Evolutionary conservation across 257 asterid species (phyloP).

Genomic region (Craterostigma plantagineum): DNA sequence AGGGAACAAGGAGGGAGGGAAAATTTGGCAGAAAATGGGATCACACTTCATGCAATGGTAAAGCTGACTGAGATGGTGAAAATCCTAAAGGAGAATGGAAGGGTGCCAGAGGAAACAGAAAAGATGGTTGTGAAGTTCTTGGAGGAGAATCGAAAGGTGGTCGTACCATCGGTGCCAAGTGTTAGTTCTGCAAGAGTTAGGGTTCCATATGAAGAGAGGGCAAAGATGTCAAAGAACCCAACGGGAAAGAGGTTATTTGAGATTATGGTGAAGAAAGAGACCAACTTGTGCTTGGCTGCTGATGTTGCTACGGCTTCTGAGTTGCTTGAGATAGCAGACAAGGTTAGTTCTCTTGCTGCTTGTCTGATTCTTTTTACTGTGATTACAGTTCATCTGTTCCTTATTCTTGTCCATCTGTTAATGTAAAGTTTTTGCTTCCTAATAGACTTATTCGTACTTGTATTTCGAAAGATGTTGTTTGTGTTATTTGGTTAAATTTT

Average conservation of each 20-base stretch:
- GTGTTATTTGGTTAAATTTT: no score
- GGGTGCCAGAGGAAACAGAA: constrained; percentile 81
- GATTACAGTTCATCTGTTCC: not conserved
- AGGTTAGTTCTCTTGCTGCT: constrained; percentile 25
- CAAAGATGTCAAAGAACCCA: constrained; percentile 58
- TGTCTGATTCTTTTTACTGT: constrained; percentile 1
- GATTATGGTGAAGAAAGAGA: constrained; percentile 69
- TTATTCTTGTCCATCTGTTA: not conserved
- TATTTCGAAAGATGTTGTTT: no score
- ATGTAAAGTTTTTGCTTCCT: no score
- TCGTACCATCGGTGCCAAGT: constrained; percentile 26
- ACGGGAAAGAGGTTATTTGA: constrained; percentile 87
- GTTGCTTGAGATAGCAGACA: constrained; percentile 81
- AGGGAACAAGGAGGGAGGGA: constrained; percentile 99
- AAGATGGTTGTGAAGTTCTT: constrained; percentile 61
- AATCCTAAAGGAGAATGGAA: constrained; percentile 76
- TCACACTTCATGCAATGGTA: constrained; percentile 77
- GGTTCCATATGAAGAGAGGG: constrained; percentile 68
- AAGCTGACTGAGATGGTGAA: constrained; percentile 77
- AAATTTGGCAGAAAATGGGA: constrained; percentile 78
- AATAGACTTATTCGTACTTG: no score
- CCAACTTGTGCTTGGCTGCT: constrained; percentile 91
- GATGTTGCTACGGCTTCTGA: constrained; percentile 88
- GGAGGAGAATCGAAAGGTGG: constrained; percentile 64
- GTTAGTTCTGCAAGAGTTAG: constrained; percentile 25